Percentiles rank a stretch among this genome's conserved stretches.
Evolutionary conservation across 2,329 filamentous ascomycete genomes (phyloP).

Genomic region (Calonectria montana): DNA sequence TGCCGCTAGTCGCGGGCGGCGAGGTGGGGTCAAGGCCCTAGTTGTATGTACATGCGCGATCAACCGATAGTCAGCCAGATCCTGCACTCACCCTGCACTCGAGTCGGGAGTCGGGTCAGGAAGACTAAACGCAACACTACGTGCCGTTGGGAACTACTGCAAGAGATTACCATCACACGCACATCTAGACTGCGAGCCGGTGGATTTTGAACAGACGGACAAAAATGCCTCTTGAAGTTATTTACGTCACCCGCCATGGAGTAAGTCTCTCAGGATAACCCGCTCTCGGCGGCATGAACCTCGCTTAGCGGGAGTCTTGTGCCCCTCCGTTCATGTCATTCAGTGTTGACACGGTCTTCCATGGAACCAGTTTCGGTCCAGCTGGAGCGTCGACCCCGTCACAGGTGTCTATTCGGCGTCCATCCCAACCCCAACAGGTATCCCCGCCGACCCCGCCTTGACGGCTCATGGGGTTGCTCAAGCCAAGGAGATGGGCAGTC

Average conservation of each 20-base stretch:
- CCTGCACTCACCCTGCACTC: neutral
- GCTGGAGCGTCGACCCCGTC: constrained; percentile 85
- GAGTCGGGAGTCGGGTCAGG: too few species aligned
- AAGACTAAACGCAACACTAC: neutral
- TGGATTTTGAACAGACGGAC: neutral
- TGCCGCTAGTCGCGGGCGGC: too few species aligned
- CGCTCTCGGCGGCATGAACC: constrained; percentile 4
- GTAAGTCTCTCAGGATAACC: constrained; percentile 60
- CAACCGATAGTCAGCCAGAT: constrained; percentile 6
- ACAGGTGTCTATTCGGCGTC: constrained; percentile 82
- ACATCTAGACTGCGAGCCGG: neutral
- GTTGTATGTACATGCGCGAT: constrained; percentile 11
- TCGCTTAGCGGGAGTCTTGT: neutral
- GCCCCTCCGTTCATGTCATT: neutral
- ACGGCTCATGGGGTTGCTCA: constrained; percentile 89
- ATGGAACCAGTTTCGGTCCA: constrained; percentile 80
- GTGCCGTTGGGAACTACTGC: neutral
- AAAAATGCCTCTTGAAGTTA: constrained; percentile 74
- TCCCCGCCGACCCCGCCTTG: constrained; percentile 87
- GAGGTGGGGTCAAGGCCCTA: constrained; percentile 12
- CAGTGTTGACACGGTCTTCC: constrained; percentile 29
- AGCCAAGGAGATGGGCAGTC: constrained; percentile 78
- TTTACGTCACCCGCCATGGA: constrained; percentile 81
- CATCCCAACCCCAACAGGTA: constrained; percentile 85
- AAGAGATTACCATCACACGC: neutral